These are phyloP conservation scores for Piloderma croceum DNA, from an alignment of 768 basidiomycete species.

Conservation along the genomic window DNA sequence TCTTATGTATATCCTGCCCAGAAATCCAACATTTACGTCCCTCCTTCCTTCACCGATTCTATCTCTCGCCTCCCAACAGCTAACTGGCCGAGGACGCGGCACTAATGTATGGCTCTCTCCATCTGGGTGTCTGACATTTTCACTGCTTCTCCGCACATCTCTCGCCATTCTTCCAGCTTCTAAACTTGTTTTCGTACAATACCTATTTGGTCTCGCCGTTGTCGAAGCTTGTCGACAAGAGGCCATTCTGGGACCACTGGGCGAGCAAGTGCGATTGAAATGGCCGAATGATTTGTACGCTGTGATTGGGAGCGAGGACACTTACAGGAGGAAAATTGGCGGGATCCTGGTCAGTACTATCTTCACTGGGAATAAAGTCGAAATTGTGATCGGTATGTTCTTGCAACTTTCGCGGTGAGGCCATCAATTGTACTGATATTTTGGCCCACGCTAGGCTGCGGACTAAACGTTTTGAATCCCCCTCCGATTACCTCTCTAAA, in stretches of 20 bases:
- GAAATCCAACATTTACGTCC: constrained; percentile 71
- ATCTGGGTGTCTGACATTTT: constrained; percentile 81
- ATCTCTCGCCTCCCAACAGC: constrained; percentile 82
- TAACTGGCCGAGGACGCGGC: constrained; percentile 84
- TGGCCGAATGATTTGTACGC: constrained; percentile 98
- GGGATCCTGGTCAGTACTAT: constrained; percentile 89
- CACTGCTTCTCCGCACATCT: constrained; percentile 60
- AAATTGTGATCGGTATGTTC: constrained; percentile 74
- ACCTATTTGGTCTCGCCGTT: constrained; percentile 87
- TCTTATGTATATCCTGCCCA: constrained; percentile 24
- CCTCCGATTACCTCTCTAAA: constrained; percentile 79
- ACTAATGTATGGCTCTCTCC: constrained; percentile 92
- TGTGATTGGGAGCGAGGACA: constrained; percentile 40
- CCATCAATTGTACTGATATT: too few species aligned
- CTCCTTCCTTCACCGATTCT: constrained; percentile 69
- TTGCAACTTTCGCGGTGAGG: not conserved
- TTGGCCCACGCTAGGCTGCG: constrained; percentile 58
- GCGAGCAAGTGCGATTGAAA: constrained; percentile 68
- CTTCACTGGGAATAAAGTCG: constrained; percentile 65
- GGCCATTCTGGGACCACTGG: constrained; percentile 45
- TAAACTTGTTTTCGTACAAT: constrained; percentile 89
- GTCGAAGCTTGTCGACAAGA: constrained; percentile 71
- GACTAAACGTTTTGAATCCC: constrained; percentile 79
- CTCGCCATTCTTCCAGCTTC: constrained; percentile 45
- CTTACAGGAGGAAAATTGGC: constrained; percentile 72